Evolutionary conservation across 2,329 filamentous ascomycete species (phyloP).

Genomic region (Plectosphaerella cucumerina): DNA sequence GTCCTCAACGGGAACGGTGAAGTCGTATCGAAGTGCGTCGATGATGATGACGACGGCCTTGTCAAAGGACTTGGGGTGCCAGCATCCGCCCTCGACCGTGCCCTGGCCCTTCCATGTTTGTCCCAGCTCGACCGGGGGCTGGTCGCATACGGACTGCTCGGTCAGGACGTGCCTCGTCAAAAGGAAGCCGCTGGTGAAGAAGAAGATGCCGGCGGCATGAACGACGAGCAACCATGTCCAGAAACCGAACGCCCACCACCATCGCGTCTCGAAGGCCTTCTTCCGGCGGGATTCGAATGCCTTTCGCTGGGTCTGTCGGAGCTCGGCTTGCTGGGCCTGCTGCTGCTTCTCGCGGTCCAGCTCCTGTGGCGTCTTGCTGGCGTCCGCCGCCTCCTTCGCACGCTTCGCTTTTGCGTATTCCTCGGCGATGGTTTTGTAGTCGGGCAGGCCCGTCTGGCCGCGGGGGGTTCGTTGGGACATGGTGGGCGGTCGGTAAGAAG

Average conservation of each 20-base stretch:
- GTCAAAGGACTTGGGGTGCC: constrained; percentile 92
- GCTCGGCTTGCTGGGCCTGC: constrained; percentile 26
- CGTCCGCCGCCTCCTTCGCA: constrained; percentile 39
- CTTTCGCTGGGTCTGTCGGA: constrained; percentile 39
- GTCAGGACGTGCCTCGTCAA: constrained; percentile 80
- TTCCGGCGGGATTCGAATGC: constrained; percentile 45
- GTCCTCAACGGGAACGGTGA: constrained; percentile 74
- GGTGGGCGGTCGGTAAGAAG: background rate
- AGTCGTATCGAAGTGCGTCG: constrained; percentile 94
- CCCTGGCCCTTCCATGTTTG: constrained; percentile 34
- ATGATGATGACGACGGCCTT: constrained; percentile 88
- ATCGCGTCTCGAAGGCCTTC: constrained; percentile 45
- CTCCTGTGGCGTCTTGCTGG: constrained; percentile 19
- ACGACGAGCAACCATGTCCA: constrained; percentile 68
- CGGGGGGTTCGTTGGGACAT: constrained; percentile 10
- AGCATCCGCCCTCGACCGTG: constrained; percentile 68
- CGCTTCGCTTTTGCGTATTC: constrained; percentile 51
- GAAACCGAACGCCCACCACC: constrained; percentile 60
- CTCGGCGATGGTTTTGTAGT: constrained; percentile 49
- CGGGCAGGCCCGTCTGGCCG: constrained; percentile 21
- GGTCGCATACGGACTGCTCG: constrained; percentile 66
- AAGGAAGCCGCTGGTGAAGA: constrained; percentile 94
- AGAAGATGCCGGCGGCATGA: constrained; percentile 76
- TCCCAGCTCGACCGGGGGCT: constrained; percentile 58
- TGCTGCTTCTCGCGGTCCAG: constrained; percentile 21